phyloP scores from a whole-genome alignment of 805 yeast species.

The Grigorovia yakushimaensis region DNA sequence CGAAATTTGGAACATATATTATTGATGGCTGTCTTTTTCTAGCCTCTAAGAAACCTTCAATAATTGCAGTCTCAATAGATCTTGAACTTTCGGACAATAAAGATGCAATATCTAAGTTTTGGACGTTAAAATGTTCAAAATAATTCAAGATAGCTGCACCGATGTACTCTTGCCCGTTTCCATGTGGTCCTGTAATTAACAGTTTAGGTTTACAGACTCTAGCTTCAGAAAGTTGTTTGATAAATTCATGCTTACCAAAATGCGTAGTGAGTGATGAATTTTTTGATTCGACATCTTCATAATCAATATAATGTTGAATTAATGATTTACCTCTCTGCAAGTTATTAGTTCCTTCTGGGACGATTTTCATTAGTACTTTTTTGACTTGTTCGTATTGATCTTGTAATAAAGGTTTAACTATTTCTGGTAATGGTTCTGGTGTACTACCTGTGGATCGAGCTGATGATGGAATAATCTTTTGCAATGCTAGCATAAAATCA shows the following conservation, averaged over 20 bases:
- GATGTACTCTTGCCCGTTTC: conserved; percentile 81
- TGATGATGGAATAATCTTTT: conserved; percentile 84
- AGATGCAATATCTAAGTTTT: conserved; percentile 70
- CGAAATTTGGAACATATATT: conserved; percentile 71
- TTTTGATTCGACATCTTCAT: conserved; percentile 24
- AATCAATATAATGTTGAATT: conserved; percentile 28
- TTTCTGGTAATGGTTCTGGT: conserved; percentile 71
- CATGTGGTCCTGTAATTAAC: conserved; percentile 59
- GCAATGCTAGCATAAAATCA: conserved; percentile 80
- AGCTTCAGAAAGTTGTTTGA: conserved; percentile 40
- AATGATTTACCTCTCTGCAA: conserved; percentile 18
- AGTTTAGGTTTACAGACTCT: conserved; percentile 78
- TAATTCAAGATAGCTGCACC: conserved; percentile 72
- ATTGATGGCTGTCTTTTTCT: conserved; percentile 84
- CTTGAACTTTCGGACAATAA: conserved; percentile 69
- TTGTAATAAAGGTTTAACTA: conserved; percentile 55
- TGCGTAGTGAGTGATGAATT: conserved; percentile 26
- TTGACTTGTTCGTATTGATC: conserved; percentile 39
- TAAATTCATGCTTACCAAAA: conserved; percentile 56
- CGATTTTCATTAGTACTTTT: conserved; percentile 39
- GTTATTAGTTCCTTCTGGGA: conserved; percentile 40
- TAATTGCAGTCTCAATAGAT: conserved; percentile 73
- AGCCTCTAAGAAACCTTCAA: conserved; percentile 80
- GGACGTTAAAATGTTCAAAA: conserved; percentile 84
- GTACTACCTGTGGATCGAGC: conserved; percentile 70